phyloP scores from a whole-genome alignment of 2,329 filamentous ascomycete genomes.

The Keithomyces neogunnii region DNA sequence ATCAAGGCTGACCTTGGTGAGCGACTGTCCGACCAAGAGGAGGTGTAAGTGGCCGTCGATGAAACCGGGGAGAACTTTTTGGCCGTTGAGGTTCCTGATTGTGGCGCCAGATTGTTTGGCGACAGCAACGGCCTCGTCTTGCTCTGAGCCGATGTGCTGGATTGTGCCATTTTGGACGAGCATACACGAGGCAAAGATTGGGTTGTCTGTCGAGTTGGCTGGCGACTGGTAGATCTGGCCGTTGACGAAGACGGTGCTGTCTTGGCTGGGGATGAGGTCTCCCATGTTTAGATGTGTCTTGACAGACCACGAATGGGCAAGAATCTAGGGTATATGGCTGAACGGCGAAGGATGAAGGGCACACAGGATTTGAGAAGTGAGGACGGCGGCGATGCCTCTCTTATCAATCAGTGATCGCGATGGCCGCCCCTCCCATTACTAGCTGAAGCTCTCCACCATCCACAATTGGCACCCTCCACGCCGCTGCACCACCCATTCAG shows the following conservation, averaged over 20 bases:
- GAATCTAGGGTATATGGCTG: background rate
- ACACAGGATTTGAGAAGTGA: background rate
- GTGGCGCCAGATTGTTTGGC: constrained; percentile 16
- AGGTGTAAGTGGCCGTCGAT: constrained; percentile 51
- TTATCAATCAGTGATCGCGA: background rate
- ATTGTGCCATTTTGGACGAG: constrained; percentile 26
- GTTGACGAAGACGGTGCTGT: constrained; percentile 12
- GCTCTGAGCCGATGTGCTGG: constrained; percentile 22
- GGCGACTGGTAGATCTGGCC: constrained; percentile 13
- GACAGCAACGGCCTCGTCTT: constrained; percentile 13
- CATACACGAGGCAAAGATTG: constrained; percentile 17
- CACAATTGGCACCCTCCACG: too few species aligned
- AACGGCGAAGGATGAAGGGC: background rate
- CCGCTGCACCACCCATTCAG: background rate
- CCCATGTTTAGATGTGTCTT: constrained; percentile 4
- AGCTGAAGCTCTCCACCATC: too few species aligned
- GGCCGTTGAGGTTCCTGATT: constrained; percentile 20
- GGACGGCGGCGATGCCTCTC: background rate
- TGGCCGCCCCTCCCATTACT: too few species aligned
- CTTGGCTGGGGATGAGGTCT: background rate
- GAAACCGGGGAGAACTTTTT: constrained; percentile 43
- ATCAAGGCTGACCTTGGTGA: constrained; percentile 41
- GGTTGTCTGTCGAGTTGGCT: background rate
- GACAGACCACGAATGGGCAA: background rate
- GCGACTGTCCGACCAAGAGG: constrained; percentile 42